phyloP scores from a whole-genome alignment of 2,329 filamentous ascomycete species.

The Chaetoscypha palmicola region DNA sequence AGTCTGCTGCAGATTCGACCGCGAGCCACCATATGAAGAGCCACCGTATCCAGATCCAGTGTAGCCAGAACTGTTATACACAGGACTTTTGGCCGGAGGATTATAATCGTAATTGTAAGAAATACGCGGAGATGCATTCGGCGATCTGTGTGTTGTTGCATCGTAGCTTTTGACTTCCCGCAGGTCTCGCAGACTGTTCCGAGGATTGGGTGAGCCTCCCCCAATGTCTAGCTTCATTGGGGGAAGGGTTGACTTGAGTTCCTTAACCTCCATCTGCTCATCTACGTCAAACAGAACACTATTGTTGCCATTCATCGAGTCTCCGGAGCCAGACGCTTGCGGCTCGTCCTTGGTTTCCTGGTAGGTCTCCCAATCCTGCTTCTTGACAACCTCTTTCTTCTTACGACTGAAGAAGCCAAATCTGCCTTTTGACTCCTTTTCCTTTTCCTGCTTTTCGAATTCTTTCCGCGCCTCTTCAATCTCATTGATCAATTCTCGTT shows the following conservation, averaged over 20 bases:
- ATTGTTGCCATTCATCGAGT: conserved; percentile 30
- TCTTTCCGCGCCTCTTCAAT: conserved; percentile 90
- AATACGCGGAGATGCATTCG: conserved; percentile 11
- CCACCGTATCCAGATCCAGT: too few relatives aligned
- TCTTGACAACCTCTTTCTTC: conserved; percentile 62
- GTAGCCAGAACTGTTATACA: conserved; percentile 10
- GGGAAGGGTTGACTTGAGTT: conserved; percentile 81
- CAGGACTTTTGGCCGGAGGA: conserved; percentile 10
- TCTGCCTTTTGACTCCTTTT: conserved; percentile 47
- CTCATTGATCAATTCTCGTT: conserved; percentile 90
- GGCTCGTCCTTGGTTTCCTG: conserved; percentile 59
- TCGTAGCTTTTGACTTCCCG: conserved; percentile 40
- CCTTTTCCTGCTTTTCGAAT: conserved; percentile 71
- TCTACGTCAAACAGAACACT: conserved; percentile 87
- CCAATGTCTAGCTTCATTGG: conserved; percentile 72
- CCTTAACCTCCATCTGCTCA: conserved; percentile 54
- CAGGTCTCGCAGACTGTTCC: conserved; percentile 33
- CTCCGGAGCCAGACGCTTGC: conserved; percentile 13
- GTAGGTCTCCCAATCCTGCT: conserved; percentile 92
- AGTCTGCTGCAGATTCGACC: not conserved
- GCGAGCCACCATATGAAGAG: conserved; percentile 11
- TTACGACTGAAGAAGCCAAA: conserved; percentile 79
- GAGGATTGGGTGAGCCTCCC: conserved; percentile 15
- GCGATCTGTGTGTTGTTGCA: conserved; percentile 15
- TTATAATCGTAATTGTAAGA: conserved; percentile 1